Evolutionary conservation across 441 rosid species (phyloP), one percentile per base, ranked within the genome.

Genomic region (Kokia cookei): DNA sequence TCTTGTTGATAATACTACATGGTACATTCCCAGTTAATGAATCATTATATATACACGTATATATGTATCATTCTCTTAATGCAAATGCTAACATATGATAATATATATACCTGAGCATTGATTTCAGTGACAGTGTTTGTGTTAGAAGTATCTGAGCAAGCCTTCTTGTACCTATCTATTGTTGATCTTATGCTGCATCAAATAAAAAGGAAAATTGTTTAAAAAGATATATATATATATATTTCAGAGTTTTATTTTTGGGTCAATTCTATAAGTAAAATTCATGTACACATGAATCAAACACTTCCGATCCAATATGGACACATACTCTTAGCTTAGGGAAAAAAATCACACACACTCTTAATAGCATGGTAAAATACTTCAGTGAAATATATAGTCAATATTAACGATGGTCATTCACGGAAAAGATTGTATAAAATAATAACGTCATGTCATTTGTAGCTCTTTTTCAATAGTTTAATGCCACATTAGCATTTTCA

Each of bases 101-200:
- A 1, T 32, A 32, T 32, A 32, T 17, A 54, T 47, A 93, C 99
- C 89, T 94, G 97, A 22, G 99, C 99, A 85, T 95, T 95, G 78
- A 95, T 95, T 76, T 95, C 97, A 19, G 90, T 90, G 69, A 93
- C 88, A 13, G 96, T 81, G 58, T 78, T 76, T 0, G 93, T 71
- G 67, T 84, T 87, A 67, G 93, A 75, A 70, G 81, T 78, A 72
- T 95, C 99, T 17, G 98, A 93, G 55, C 80, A 79, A 42, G 97
- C 98, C 84, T 92, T 95, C 88, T 93, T 93, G 90, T 93, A 93
- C 86, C 92, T 89, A 37, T 95, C 97, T 59, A 93, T 93, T n/a
- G 97, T 93, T 77, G 93, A 76, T 80, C 88, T 90, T 84, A 92
- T 88, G 86, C 97, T 93, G 81, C 83, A 11, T 19, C 9, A 63